Percentiles rank a stretch among this genome's conserved stretches.
Conservation (phyloP, 208 protist genomes). For the Naegleria fowleri region DNA sequence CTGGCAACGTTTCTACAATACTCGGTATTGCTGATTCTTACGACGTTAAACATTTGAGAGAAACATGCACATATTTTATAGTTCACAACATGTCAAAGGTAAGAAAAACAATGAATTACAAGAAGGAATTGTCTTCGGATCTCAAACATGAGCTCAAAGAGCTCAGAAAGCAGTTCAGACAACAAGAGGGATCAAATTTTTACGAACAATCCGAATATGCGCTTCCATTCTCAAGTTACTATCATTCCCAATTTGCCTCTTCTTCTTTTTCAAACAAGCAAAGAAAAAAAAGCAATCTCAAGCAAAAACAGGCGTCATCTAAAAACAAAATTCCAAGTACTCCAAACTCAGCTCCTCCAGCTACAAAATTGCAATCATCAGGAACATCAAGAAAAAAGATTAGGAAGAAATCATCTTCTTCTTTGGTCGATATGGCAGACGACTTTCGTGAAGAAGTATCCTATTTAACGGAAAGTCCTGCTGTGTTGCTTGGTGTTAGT, state of each 20-base stretch:
- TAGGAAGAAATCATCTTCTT: neutral
- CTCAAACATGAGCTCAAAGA: neutral
- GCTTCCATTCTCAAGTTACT: neutral
- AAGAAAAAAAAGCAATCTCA: neutral
- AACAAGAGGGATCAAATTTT: slow-evolving; percentile 2
- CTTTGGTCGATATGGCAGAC: neutral
- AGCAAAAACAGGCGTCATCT: neutral
- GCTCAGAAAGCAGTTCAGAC: neutral
- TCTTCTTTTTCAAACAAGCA: neutral
- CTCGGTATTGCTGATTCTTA: slow-evolving; percentile 9
- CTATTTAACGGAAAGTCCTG: neutral
- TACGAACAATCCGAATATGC: slow-evolving; percentile 4
- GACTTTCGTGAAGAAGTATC: neutral
- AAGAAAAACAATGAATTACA: neutral
- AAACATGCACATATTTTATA: neutral
- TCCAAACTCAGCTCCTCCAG: neutral
- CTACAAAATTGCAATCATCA: neutral
- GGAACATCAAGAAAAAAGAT: neutral
- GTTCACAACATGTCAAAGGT: neutral
- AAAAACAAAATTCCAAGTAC: neutral
- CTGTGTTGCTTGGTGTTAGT: neutral
- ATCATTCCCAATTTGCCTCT: neutral
- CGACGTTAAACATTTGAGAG: slow-evolving; percentile 14
- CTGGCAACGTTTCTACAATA: neutral
- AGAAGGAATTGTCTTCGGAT: neutral